Evolutionary conservation across 164 flowering plant species (phyloP), one percentile per base, ranked within the genome.

Genomic region (Tetracentron sinense): DNA sequence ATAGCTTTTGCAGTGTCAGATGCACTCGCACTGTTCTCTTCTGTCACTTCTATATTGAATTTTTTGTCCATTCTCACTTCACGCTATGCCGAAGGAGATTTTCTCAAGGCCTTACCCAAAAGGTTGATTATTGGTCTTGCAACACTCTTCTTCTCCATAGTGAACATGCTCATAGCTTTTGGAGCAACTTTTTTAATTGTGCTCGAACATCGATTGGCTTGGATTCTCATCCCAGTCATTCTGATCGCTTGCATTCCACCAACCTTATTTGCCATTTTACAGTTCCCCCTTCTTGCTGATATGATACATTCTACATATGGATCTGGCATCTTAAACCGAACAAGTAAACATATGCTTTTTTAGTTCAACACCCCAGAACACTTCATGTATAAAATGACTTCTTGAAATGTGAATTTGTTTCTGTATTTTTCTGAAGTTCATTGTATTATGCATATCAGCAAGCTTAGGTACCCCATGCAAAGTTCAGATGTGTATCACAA

Each of bases 21-120:
- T 64, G 67, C 52, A 0, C 1, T 64, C 7, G 67, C 38, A 4
- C 60, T 64, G 19, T 64, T 42, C 27, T 64, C 33, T 8, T 64
- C 67, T 0, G 2, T 29, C 22, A 28, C 53, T 7, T 62, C 65
- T 3, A 21, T 62, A 10, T 31, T 62, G 12, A 62, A 52, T 49
- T 62, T 62, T 53, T 14, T 62, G 28, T 62, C 65, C 17, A 62
- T 62, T 4, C 42, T 62, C 12, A 62, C 65, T 23, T 33, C 65
- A 25, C 57, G 58, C 7, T 52, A 62, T 14, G 30, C 57, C 7
- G 57, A 52, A 35, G 65, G 53, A 35, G 65, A 62, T 53, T 62
- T 62, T 26, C 49, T 62, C 1, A 8, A 12, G 29, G 3, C 49
- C 25, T 62, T 62, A 58, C 65, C 65, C 0, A 35, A 19, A 14